Evolutionary conservation across 106 monocot species (phyloP), one percentile per base, ranked within the genome.

Genomic region (Cymbidium sinense): DNA sequence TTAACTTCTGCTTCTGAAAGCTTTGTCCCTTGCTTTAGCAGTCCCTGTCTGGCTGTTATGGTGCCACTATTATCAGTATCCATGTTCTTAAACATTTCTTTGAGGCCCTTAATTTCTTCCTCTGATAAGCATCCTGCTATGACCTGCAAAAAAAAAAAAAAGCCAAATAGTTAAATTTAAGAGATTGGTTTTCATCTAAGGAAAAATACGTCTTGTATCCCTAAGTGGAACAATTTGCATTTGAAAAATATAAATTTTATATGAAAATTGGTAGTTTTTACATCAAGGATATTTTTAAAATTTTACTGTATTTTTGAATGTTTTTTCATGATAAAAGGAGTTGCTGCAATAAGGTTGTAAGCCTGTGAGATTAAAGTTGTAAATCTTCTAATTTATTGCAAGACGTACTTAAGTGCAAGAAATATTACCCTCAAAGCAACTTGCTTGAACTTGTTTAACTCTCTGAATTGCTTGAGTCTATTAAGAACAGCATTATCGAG

Each of bases 11-110:
- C 54, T 69, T 92, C 92, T 6, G 89, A 74, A 12, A 92, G 84
- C 65, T 87, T 92, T 7, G 89, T 89, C 64, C 92, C 92, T 82
- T 92, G 92, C 50, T 87, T 85, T 2, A 75, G 54, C 20, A 92
- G 81, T 5, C 91, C 89, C 72, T 87, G 86, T 25, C 85, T 83
- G 13, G 87, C 83, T 23, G 92, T 92, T 85, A 92, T 92, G 21
- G 85, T 89, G n/a, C 92, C 89, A 37, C 89, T 92, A 41, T 92
- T 92, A 73, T 92, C 92, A n/a, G 85, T 82, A 74, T 92, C 92
- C 81, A 89, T 92, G 67, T 81, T 85, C 75, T 89, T 89, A 79
- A 92, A 92, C 92, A 92, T 92, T 79, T 92, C 85, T 79, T 92
- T 89, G 25, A 92, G 69, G 3, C 92, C 89, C 34, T 47, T 78